A percentile compares a stretch with the other conserved stretches of the same genome.
phyloP scores from a whole-genome alignment of 2,329 filamentous ascomycete genomes.

The Aspergillus sp. region DNA sequence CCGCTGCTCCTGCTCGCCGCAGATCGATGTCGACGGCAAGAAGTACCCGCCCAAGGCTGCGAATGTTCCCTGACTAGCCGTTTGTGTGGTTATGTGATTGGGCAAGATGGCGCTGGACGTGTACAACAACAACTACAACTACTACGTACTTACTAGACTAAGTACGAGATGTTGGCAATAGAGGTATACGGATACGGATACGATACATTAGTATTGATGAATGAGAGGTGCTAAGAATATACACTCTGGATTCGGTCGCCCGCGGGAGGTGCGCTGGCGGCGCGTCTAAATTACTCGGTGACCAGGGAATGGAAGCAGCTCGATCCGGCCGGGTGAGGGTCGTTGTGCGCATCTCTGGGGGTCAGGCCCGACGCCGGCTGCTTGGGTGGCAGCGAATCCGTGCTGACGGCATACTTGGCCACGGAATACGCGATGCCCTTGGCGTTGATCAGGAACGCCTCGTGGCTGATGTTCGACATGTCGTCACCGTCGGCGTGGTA shows the following conservation, averaged over 20 bases:
- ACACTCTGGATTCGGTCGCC: too few species aligned
- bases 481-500: constrained; percentile 49
- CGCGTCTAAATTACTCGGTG: constrained; percentile 3
- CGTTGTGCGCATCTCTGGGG: too few species aligned
- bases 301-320: constrained; percentile 16
- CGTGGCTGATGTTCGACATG: constrained; percentile 42
- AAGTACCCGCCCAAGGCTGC: constrained; percentile 56
- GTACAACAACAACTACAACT: too few species aligned
- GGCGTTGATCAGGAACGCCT: constrained; percentile 19
- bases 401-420: constrained; percentile 18
- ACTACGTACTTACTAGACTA: too few species aligned
- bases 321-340: constrained; percentile 8
- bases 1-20: constrained; percentile 58
- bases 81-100: constrained; percentile 11
- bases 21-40: constrained; percentile 51
- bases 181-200: too few species aligned
- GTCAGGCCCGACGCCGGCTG: too few species aligned
- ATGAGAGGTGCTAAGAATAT: not conserved
- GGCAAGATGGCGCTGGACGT: not conserved
- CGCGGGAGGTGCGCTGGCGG: too few species aligned
- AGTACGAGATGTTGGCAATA: too few species aligned
- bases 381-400: constrained; percentile 12
- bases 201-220: not conserved
- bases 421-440: constrained; percentile 18
- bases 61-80: constrained; percentile 31